These are phyloP conservation scores for Eutypa lata DNA, from an alignment of 2,329 filamentous ascomycete species.

Conservation along the genomic window DNA sequence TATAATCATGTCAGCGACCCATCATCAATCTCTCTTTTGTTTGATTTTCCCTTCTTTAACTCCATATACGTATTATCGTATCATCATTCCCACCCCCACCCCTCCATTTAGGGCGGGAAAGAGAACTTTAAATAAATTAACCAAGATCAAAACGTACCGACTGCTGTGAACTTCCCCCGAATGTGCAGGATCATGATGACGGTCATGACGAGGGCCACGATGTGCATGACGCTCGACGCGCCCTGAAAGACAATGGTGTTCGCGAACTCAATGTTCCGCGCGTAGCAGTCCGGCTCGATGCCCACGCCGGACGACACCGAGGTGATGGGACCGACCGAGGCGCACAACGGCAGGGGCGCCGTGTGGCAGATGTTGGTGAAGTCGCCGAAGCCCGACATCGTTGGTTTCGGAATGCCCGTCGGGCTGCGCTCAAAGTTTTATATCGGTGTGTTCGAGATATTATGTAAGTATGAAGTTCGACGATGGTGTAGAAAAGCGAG, in stretches of 20 bases:
- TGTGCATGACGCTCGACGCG: slow-evolving; percentile 88
- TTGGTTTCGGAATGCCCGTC: slow-evolving; percentile 13
- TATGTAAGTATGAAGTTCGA: too few relatives aligned
- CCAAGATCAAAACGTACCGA: slow-evolving; percentile 61
- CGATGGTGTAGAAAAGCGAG: too few relatives aligned
- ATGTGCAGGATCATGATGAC: slow-evolving; percentile 97
- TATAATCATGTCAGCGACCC: slow-evolving; percentile 1
- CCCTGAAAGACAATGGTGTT: slow-evolving; percentile 99
- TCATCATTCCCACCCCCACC: too few relatives aligned
- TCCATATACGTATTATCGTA: too few relatives aligned
- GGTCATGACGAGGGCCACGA: slow-evolving; percentile 85
- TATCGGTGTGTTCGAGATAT: too few relatives aligned
- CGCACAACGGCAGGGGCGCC: slow-evolving; percentile 82
- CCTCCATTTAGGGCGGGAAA: background rate
- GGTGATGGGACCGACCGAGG: slow-evolving; percentile 74
- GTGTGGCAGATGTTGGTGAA: slow-evolving; percentile 84
- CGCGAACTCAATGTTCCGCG: slow-evolving; percentile 89
- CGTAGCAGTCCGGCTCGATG: slow-evolving; percentile 88
- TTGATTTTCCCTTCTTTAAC: too few relatives aligned
- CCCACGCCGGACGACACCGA: slow-evolving; percentile 66
- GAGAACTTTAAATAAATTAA: too few relatives aligned
- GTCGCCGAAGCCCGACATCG: slow-evolving; percentile 83
- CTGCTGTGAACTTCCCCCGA: slow-evolving; percentile 94
- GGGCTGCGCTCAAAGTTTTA: background rate
- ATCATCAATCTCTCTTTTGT: slow-evolving; percentile 5